phyloP scores from a whole-genome alignment of 768 basidiomycete genomes.

The Steccherinum ochraceum region DNA sequence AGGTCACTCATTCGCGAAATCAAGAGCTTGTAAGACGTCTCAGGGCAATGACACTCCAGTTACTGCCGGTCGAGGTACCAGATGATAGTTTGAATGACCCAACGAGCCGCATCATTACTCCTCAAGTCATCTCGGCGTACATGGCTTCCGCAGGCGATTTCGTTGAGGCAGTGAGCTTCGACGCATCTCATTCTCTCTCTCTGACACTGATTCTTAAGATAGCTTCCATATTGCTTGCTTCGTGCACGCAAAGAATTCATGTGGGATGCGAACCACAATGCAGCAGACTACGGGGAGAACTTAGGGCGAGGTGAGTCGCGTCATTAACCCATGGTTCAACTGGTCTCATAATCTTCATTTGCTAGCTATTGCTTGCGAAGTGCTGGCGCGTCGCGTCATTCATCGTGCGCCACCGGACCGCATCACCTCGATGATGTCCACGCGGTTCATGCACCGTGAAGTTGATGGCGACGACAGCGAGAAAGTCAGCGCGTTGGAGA shows the following conservation, averaged over 20 bases:
- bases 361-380: constrained; percentile 76
- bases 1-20: neutral
- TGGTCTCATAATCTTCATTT: too few species aligned
- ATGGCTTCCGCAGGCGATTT: constrained; percentile 84
- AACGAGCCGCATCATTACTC: constrained; percentile 80
- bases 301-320: constrained; percentile 56
- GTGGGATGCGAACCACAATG: constrained; percentile 73
- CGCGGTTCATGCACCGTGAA: constrained; percentile 65
- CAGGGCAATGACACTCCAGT: constrained; percentile 62
- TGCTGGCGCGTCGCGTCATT: constrained; percentile 73
- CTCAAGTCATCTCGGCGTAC: constrained; percentile 71
- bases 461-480: constrained; percentile 73
- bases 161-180: constrained; percentile 60
- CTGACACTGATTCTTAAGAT: constrained; percentile 3
- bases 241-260: constrained; percentile 76
- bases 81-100: constrained; percentile 59
- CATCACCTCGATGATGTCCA: constrained; percentile 67
- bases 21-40: constrained; percentile 73
- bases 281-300: constrained; percentile 87
- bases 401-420: constrained; percentile 62
- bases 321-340: too few species aligned
- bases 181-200: neutral
- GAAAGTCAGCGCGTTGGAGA: constrained; percentile 72
- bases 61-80: constrained; percentile 81
- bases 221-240: constrained; percentile 81